Percentiles rank a stretch among this genome's conserved stretches.
These are phyloP conservation scores for Turritis glabra DNA, from an alignment of 345 rosid genomes.

Conservation along the genomic window DNA sequence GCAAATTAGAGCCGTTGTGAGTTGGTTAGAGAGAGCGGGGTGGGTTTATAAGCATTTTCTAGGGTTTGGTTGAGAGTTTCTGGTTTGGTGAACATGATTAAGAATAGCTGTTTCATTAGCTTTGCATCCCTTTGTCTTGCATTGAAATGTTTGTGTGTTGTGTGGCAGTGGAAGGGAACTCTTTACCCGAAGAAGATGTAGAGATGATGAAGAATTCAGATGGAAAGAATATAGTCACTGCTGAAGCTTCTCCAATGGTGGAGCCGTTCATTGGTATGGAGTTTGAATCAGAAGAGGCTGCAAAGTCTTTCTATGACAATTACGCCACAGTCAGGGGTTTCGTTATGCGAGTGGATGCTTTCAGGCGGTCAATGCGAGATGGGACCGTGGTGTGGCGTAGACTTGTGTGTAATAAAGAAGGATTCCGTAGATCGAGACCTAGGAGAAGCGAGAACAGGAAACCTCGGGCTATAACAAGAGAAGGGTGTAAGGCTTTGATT, in stretches of 20 bases:
- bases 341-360: slow-evolving; percentile 56
- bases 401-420: slow-evolving; percentile 58
- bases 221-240: slow-evolving; percentile 27
- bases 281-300: slow-evolving; percentile 53
- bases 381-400: slow-evolving; percentile 57
- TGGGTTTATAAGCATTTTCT: neutral
- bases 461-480: slow-evolving; percentile 54
- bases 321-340: slow-evolving; percentile 48
- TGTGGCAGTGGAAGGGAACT: slow-evolving; percentile 44
- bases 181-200: slow-evolving; percentile 30
- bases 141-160: neutral
- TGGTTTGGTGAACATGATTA: neutral
- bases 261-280: slow-evolving; percentile 49
- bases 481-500: slow-evolving; percentile 57
- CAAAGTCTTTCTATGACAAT: slow-evolving; percentile 47
- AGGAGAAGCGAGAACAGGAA: slow-evolving; percentile 48
- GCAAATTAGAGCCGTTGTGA: neutral
- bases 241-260: slow-evolving; percentile 26
- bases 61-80: neutral
- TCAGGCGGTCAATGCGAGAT: slow-evolving; percentile 53
- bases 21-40: neutral
- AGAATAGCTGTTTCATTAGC: neutral
- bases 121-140: neutral
- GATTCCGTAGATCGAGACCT: slow-evolving; percentile 48
- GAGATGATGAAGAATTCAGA: slow-evolving; percentile 28